Conservation (phyloP, 495 filamentous ascomycete genomes). For the Xylaria telfairii region DNA sequence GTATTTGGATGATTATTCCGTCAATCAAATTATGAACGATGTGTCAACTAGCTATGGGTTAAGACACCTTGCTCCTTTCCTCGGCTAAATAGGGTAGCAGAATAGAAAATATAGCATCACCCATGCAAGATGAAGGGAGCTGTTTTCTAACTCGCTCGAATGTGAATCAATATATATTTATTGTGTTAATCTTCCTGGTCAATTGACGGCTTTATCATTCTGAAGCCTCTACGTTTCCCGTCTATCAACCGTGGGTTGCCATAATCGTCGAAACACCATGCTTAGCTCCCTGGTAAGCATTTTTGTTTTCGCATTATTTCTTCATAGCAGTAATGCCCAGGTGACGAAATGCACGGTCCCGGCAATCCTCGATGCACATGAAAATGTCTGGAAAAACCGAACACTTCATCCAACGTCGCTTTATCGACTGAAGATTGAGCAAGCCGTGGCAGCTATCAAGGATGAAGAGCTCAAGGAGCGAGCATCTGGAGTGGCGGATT, state of each 20-base stretch:
- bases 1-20: too few species aligned
- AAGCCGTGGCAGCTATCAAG: conserved; percentile 30
- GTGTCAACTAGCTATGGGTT: too few species aligned
- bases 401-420: conserved; percentile 45
- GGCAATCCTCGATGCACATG: conserved; percentile 33
- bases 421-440: conserved; percentile 45
- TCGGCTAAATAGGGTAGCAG: too few species aligned
- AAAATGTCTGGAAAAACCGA: conserved; percentile 44
- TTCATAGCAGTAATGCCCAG: neutral
- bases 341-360: conserved; percentile 31
- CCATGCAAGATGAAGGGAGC: too few species aligned
- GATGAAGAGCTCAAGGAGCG: conserved; percentile 18
- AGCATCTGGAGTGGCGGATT: conserved; percentile 15
- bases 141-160: too few species aligned
- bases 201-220: neutral
- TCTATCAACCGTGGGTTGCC: neutral
- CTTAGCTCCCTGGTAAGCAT: neutral
- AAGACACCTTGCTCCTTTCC: too few species aligned
- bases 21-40: too few species aligned
- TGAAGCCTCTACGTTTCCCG: neutral
- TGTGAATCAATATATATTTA: too few species aligned
- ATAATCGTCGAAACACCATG: neutral
- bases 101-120: too few species aligned
- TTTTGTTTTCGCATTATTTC: neutral
- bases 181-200: neutral